These are phyloP conservation scores for Trypanosomatidae sp. DNA, from an alignment of 208 protist species.

Conservation along the genomic window DNA sequence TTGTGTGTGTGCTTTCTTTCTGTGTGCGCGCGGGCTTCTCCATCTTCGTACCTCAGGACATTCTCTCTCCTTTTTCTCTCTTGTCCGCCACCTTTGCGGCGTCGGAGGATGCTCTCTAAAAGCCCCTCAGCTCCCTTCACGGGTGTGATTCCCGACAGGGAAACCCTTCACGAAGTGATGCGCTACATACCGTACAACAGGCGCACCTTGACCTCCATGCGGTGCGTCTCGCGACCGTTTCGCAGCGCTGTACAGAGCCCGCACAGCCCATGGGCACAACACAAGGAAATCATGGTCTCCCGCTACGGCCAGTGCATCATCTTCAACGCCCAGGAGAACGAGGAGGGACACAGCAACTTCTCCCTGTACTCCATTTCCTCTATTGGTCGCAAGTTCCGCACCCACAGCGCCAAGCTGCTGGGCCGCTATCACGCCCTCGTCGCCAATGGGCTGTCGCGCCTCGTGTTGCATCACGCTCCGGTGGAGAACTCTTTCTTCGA, in stretches of 20 bases:
- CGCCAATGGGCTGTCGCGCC: slow-evolving; percentile 64
- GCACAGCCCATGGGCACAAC: slow-evolving; percentile 56
- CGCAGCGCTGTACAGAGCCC: slow-evolving; percentile 73
- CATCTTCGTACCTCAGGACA: background rate
- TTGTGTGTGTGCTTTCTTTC: background rate
- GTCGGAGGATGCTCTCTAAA: slow-evolving; percentile 41
- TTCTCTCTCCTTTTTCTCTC: background rate
- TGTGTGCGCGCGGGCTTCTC: background rate
- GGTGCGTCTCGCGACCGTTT: slow-evolving; percentile 78
- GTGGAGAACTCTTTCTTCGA: slow-evolving; percentile 77
- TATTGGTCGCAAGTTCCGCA: slow-evolving; percentile 79
- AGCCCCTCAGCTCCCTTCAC: slow-evolving; percentile 47
- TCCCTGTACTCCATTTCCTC: slow-evolving; percentile 67
- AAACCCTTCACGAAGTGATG: slow-evolving; percentile 70
- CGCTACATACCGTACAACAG: slow-evolving; percentile 84
- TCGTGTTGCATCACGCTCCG: slow-evolving; percentile 70
- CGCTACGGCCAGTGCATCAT: slow-evolving; percentile 75
- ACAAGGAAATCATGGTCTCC: slow-evolving; percentile 82
- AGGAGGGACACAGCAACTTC: slow-evolving; percentile 61
- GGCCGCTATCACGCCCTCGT: slow-evolving; percentile 65
- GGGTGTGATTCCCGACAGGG: slow-evolving; percentile 57
- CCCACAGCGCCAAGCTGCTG: slow-evolving; percentile 61
- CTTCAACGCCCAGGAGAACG: slow-evolving; percentile 79
- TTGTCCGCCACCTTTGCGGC: background rate
- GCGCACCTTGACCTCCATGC: slow-evolving; percentile 78